Evolutionary conservation across 305 asterid genomes (phyloP).

Genomic region (Solanum chacoense): DNA sequence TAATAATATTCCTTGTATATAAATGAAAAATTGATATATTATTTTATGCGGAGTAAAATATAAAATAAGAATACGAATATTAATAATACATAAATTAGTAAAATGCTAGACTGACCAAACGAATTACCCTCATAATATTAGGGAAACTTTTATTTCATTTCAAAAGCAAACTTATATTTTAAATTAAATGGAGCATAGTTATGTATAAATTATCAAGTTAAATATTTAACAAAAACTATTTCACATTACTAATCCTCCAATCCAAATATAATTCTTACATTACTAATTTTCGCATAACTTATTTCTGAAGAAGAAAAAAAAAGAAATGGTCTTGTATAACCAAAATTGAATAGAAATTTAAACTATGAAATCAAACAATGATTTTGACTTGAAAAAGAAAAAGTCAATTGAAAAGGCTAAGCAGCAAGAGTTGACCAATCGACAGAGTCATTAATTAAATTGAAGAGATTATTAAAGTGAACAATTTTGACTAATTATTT

Average conservation of each 20-base stretch:
- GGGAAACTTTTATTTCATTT: background rate
- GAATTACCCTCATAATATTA: background rate
- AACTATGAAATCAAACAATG: background rate
- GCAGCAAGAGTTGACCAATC: background rate
- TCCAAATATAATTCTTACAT: background rate
- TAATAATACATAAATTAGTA: background rate
- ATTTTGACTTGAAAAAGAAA: background rate
- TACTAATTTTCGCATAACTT: background rate
- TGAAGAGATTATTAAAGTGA: background rate
- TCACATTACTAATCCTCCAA: background rate
- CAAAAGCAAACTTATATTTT: background rate
- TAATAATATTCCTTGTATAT: background rate
- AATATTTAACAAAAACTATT: background rate
- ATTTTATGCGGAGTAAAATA: background rate
- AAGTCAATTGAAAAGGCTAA: background rate
- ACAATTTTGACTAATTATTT: background rate
- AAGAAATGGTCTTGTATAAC: background rate
- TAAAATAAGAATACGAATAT: background rate
- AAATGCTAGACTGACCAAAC: background rate
- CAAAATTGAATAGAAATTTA: background rate
- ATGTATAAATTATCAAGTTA: background rate
- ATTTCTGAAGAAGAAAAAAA: background rate
- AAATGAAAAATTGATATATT: background rate
- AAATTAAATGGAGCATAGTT: background rate
- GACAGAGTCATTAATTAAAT: background rate